phyloP scores from a whole-genome alignment of 2,329 filamentous ascomycete genomes.

The Thyridium curvatum region DNA sequence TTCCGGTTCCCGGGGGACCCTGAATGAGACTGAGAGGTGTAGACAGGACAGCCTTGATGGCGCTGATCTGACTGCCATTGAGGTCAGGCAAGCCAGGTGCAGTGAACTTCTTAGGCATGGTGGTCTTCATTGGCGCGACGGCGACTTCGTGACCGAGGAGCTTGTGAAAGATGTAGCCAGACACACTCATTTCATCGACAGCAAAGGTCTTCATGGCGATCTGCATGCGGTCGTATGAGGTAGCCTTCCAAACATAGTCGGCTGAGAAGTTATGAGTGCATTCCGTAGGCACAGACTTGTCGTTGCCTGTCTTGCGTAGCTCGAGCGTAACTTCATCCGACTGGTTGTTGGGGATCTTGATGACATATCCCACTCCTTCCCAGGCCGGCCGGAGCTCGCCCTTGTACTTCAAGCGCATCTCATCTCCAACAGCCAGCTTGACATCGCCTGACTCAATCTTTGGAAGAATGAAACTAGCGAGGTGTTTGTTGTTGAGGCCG shows the following conservation, averaged over 20 bases:
- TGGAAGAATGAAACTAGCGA: slow-evolving; percentile 90
- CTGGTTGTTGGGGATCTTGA: slow-evolving; percentile 99
- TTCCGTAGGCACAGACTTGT: slow-evolving; percentile 92
- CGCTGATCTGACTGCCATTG: slow-evolving; percentile 92
- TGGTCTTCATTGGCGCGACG: slow-evolving; percentile 89
- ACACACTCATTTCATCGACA: slow-evolving; percentile 95
- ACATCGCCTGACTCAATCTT: slow-evolving; percentile 98
- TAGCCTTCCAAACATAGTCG: slow-evolving; percentile 99
- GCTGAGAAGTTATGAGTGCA: slow-evolving; percentile 97
- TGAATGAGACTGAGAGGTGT: slow-evolving; percentile 94
- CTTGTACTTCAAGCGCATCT: slow-evolving; percentile 96
- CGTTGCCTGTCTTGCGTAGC: slow-evolving; percentile 86
- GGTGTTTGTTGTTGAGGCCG: slow-evolving; percentile 93
- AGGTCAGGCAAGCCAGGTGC: slow-evolving; percentile 90
- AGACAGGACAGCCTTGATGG: slow-evolving; percentile 90
- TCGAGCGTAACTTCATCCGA: slow-evolving; percentile 97
- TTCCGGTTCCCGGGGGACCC: slow-evolving; percentile 92
- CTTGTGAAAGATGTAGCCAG: slow-evolving; percentile 97
- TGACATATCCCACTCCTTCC: slow-evolving; percentile 98
- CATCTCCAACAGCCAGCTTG: slow-evolving; percentile 94
- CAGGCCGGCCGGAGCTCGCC: slow-evolving; percentile 86
- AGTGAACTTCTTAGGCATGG: slow-evolving; percentile 93
- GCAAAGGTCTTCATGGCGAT: slow-evolving; percentile 99
- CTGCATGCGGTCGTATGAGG: slow-evolving; percentile 98
- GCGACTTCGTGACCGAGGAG: slow-evolving; percentile 93